phyloP scores from a whole-genome alignment of 306 rosid species.

The Dryas alaskensis region DNA sequence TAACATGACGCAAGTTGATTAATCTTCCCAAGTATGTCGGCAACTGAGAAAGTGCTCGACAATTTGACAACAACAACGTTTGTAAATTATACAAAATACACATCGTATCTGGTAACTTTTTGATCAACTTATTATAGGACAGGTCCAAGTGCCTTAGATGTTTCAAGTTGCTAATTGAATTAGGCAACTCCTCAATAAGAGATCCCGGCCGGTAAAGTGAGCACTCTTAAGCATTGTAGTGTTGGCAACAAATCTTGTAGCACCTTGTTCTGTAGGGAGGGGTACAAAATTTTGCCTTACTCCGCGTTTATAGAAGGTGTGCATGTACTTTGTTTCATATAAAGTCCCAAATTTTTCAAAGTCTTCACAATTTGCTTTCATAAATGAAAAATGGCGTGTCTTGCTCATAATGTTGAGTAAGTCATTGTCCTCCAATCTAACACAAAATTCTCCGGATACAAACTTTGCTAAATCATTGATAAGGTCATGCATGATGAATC shows the following conservation, averaged over 20 bases:
- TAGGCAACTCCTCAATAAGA: neutral
- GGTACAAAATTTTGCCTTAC: too few relatives aligned
- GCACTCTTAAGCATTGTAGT: conserved; percentile 1
- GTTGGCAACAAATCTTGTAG: neutral
- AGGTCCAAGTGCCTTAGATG: conserved; percentile 16
- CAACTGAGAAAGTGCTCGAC: neutral
- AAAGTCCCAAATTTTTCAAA: too few relatives aligned
- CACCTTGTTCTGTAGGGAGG: neutral
- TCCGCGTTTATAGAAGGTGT: neutral
- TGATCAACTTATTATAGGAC: neutral
- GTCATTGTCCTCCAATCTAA: too few relatives aligned
- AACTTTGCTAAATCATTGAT: too few relatives aligned
- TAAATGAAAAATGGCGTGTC: too few relatives aligned
- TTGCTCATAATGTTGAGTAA: too few relatives aligned
- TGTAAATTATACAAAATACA: conserved; percentile 12
- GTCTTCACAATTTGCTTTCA: too few relatives aligned
- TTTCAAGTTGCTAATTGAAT: conserved; percentile 1
- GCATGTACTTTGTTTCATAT: neutral
- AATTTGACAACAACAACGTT: neutral
- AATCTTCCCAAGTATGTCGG: neutral
- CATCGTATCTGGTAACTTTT: neutral
- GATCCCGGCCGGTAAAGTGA: neutral
- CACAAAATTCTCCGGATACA: too few relatives aligned
- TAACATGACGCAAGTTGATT: neutral
- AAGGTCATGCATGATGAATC: too few relatives aligned